Conservation (phyloP, 2,329 filamentous ascomycete genomes). For the Chalara sp. region DNA sequence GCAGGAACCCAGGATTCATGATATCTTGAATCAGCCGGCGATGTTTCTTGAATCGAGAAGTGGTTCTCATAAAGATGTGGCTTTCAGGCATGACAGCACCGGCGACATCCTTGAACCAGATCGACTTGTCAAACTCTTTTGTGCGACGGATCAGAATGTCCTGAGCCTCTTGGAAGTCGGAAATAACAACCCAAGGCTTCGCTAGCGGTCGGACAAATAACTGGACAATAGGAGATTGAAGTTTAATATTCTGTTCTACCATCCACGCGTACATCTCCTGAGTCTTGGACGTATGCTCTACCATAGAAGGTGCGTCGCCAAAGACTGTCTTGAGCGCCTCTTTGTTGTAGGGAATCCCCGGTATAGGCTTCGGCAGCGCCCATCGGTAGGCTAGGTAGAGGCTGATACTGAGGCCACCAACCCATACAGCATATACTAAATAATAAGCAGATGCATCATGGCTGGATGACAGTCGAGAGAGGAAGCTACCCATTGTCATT, state of each 20-base stretch:
- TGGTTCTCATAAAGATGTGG: slow-evolving; percentile 23
- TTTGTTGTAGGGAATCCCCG: slow-evolving; percentile 12
- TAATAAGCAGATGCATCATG: no score
- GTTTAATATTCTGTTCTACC: slow-evolving; percentile 4
- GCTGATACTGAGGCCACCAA: neutral
- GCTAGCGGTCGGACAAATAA: slow-evolving; percentile 17
- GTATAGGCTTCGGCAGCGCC: slow-evolving; percentile 8
- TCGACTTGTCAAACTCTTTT: slow-evolving; percentile 27
- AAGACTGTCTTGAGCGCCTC: slow-evolving; percentile 1
- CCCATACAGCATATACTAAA: no score
- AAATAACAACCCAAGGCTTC: slow-evolving; percentile 17
- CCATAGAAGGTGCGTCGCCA: slow-evolving; percentile 7
- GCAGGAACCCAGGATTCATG: slow-evolving; percentile 26
- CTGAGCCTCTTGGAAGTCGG: slow-evolving; percentile 23
- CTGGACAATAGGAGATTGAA: slow-evolving; percentile 19
- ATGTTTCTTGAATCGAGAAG: slow-evolving; percentile 21
- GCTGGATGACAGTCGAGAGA: no score
- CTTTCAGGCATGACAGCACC: slow-evolving; percentile 20
- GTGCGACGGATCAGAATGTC: slow-evolving; percentile 24
- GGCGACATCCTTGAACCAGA: slow-evolving; percentile 18
- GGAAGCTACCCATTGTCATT: neutral
- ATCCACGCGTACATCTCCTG: slow-evolving; percentile 5
- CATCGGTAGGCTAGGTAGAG: slow-evolving; percentile 1
- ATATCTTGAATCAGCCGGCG: slow-evolving; percentile 25
- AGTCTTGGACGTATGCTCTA: slow-evolving; percentile 2